These are phyloP conservation scores for Actinidia chinensis DNA, from an alignment of 179 eudicot species.

Conservation along the genomic window DNA sequence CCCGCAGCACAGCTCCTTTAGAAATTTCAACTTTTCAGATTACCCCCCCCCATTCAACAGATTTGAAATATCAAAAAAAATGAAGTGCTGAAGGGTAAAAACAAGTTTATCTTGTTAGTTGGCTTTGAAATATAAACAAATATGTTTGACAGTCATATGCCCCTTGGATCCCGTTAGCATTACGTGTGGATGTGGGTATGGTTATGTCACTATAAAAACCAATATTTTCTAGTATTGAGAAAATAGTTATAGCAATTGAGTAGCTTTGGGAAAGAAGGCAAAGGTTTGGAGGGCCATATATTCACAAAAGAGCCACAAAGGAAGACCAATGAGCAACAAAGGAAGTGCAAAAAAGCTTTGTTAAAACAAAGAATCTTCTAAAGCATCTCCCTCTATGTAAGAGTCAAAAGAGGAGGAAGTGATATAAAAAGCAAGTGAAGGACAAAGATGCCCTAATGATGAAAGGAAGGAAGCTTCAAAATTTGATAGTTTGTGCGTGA, in stretches of 20 bases:
- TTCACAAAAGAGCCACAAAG: not conserved
- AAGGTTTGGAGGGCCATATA: not conserved
- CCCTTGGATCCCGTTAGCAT: too few species aligned
- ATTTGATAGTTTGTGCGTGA: not conserved
- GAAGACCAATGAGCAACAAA: not conserved
- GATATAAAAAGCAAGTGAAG: not conserved
- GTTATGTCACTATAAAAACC: not conserved
- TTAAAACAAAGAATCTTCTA: not conserved
- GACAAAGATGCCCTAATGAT: not conserved
- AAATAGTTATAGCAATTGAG: not conserved
- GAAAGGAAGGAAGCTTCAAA: constrained; percentile 13
- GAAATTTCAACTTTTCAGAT: too few species aligned
- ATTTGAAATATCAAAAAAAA: not conserved
- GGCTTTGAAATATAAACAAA: not conserved
- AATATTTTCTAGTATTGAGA: not conserved
- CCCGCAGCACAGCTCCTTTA: too few species aligned
- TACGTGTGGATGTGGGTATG: too few species aligned
- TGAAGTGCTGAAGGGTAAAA: not conserved
- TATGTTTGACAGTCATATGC: too few species aligned
- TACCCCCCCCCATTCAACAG: too few species aligned
- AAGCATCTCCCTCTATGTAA: not conserved
- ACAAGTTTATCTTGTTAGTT: not conserved
- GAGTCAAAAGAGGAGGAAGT: not conserved
- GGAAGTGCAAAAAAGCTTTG: constrained; percentile 18
- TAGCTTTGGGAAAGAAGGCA: constrained; percentile 4